Evolutionary conservation across 2,329 filamentous ascomycete genomes (phyloP).

Genomic region (Macrophomina phaseolina): DNA sequence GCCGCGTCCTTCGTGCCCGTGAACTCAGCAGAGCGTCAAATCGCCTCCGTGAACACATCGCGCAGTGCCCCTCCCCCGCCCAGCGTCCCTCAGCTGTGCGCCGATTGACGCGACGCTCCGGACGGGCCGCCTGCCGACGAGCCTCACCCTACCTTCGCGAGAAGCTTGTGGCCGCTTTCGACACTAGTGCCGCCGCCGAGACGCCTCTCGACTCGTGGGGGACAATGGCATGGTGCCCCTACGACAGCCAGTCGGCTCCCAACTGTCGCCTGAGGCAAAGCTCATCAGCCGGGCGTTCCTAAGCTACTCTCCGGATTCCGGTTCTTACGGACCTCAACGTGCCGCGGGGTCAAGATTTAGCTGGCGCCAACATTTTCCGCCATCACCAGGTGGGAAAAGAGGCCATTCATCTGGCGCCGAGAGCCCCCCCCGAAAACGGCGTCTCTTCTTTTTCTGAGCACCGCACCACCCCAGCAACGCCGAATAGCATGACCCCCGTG

Average conservation of each 20-base stretch:
- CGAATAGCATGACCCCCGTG: background rate
- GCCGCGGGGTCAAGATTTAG: slow-evolving; percentile 1
- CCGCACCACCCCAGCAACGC: too few relatives aligned
- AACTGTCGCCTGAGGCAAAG: background rate
- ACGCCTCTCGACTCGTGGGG: slow-evolving; percentile 5
- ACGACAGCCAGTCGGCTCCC: background rate
- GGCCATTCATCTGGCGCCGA: background rate
- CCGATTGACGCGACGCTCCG: background rate
- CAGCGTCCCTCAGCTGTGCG: background rate
- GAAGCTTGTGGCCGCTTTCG: slow-evolving; percentile 4
- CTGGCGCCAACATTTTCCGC: background rate
- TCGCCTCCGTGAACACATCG: background rate
- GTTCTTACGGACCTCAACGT: background rate
- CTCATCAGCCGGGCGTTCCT: background rate
- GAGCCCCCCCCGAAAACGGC: background rate
- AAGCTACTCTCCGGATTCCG: background rate
- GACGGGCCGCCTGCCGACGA: slow-evolving; percentile 15
- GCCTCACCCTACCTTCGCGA: background rate
- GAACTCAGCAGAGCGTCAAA: slow-evolving; percentile 3
- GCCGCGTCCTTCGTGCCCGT: background rate
- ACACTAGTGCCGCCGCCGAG: slow-evolving; percentile 10
- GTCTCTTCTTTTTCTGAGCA: too few relatives aligned
- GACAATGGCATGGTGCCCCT: background rate
- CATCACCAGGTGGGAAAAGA: background rate
- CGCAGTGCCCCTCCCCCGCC: background rate